Base-by-base conservation (phyloP, 768 basidiomycete species). In the Megacollybia marginata region DNA sequence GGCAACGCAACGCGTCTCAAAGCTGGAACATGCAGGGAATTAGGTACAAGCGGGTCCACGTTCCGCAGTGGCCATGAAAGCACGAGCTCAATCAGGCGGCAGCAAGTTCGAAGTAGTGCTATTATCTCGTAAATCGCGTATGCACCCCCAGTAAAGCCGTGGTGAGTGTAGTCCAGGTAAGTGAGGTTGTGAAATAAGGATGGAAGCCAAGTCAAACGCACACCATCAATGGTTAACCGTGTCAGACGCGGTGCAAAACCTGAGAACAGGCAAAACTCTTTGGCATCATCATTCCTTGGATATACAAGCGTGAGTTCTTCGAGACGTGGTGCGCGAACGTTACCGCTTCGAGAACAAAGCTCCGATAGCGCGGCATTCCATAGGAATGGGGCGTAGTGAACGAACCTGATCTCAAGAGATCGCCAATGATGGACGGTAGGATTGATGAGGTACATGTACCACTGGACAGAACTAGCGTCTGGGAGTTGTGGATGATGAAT, bases 141-240 rank as follows among this genome's bases (percentile, higher is more conserved):
- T 52, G 74, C 65, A 5, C 79, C 84, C 16, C 61, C 64, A 35
- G 74, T 83, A 63, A 85, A 84, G 18, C 80, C 79, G 51, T 86
- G 85, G 55, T 88, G 85, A 1, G 81, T 80, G 55, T 86, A 88
- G 62, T 87, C 80, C 40, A 88, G 70, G 57, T 69, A 77, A 6
- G 74, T 76, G 42, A 88, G 68, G 58, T 82, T 81, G 35, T 68
- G 66, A 56, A 81, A 87, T 33, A 87, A 67, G 9, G 75, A 75
- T 33, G 83, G 79, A 11, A 74, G 59, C 83, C 84, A 86, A 4
- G 71, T 64, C 47, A 88, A 61, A 51, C 80, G 74, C 38, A 85
- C 74, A 3, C 85, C 85, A 48, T 83, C 76, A n/a, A 87, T 51
- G 2, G 76, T 79, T 42, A 76, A 69, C 16, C 71, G 70, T 33